Evolutionary conservation across 805 yeast genomes (phyloP).

Genomic region (Nakazawaea anatomiae): DNA sequence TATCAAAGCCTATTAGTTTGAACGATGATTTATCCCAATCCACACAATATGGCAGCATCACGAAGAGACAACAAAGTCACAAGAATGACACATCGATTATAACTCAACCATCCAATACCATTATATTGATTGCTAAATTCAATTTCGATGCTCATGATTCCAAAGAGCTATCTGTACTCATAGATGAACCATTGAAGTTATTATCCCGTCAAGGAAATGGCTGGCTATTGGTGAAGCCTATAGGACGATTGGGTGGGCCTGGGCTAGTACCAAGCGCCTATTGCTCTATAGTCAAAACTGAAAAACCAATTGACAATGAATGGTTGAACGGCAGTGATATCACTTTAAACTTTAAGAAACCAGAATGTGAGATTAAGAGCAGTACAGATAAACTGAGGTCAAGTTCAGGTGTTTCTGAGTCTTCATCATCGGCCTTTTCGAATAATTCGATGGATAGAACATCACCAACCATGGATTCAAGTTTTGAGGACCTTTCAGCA

Average conservation of each 20-base stretch:
- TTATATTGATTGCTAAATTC: slow-evolving; percentile 39
- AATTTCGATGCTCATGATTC: slow-evolving; percentile 36
- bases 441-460: slow-evolving; percentile 5
- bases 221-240: slow-evolving; percentile 52
- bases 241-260: slow-evolving; percentile 36
- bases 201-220: slow-evolving; percentile 43
- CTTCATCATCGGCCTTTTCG: slow-evolving; percentile 4
- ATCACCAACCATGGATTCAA: slow-evolving; percentile 1
- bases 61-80: neutral
- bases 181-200: slow-evolving; percentile 49
- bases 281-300: slow-evolving; percentile 7
- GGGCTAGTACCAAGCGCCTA: slow-evolving; percentile 50
- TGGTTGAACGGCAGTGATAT: slow-evolving; percentile 6
- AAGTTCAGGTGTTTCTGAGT: slow-evolving; percentile 1
- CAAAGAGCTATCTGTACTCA: slow-evolving; percentile 37
- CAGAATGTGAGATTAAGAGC: neutral
- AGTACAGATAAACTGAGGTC: neutral
- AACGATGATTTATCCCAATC: slow-evolving; percentile 1
- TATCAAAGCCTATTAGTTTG: slow-evolving; percentile 4
- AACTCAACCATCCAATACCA: neutral
- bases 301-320: neutral
- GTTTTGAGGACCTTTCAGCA: neutral
- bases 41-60: neutral
- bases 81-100: neutral
- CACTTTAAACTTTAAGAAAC: neutral